A percentile compares a stretch with the other conserved stretches of the same genome.
Evolutionary conservation across 2,329 filamentous ascomycete genomes (phyloP).

Genomic region (Peltaster fructicola): DNA sequence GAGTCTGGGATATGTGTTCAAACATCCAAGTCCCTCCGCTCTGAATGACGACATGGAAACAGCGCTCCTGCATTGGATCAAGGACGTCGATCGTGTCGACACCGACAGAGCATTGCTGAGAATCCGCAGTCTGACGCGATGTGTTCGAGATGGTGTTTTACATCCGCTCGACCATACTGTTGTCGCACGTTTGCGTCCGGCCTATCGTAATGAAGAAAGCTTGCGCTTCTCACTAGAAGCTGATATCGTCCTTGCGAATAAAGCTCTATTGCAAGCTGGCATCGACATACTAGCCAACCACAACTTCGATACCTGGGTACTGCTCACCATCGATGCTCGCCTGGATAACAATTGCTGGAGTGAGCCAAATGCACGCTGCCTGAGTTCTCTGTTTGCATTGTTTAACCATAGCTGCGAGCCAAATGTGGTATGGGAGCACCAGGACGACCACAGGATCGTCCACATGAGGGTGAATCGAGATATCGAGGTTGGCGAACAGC

Average conservation of each 20-base stretch:
- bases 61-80: conserved; percentile 14
- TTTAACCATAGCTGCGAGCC: conserved; percentile 91
- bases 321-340: conserved; percentile 82
- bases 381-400: conserved; percentile 84
- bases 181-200: conserved; percentile 13
- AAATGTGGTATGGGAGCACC: conserved; percentile 63
- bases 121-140: conserved; percentile 9
- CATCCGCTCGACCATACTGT: conserved; percentile 13
- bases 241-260: conserved; percentile 52
- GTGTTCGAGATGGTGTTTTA: conserved; percentile 5
- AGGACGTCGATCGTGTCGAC: conserved; percentile 6
- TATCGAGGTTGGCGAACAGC: conserved; percentile 12
- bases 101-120: conserved; percentile 8
- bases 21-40: no score
- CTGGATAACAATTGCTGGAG: conserved; percentile 66
- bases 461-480: conserved; percentile 4
- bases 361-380: conserved; percentile 28
- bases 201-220: conserved; percentile 7
- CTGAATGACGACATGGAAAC: no score
- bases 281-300: conserved; percentile 47
- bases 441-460: conserved; percentile 8
- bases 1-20: no score
- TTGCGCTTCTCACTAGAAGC: conserved; percentile 49
- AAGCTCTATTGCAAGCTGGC: conserved; percentile 63
- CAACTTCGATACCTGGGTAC: conserved; percentile 55